A percentile compares a stretch with the other conserved stretches of the same genome.
These are phyloP conservation scores for Ceratocystiopsis minuta DNA, from an alignment of 2,329 filamentous ascomycete genomes.

Conservation along the genomic window DNA sequence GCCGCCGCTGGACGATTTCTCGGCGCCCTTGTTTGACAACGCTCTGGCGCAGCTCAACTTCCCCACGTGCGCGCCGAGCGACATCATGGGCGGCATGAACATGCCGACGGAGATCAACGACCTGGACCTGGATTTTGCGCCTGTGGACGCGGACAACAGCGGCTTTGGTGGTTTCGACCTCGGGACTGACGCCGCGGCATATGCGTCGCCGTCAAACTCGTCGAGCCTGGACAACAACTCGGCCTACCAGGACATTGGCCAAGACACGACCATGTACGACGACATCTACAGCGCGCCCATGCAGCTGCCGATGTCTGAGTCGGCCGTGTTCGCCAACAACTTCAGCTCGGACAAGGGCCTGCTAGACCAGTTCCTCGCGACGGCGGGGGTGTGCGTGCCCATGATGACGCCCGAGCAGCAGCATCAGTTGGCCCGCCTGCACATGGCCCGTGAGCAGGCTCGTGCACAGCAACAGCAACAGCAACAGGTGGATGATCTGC, in stretches of 20 bases:
- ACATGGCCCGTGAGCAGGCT: conserved; percentile 5
- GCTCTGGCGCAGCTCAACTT: conserved; percentile 27
- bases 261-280: conserved; percentile 43
- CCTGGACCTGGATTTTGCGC: conserved; percentile 16
- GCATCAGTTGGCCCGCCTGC: conserved; percentile 20
- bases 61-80: conserved; percentile 13
- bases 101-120: conserved; percentile 22
- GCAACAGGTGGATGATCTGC: conserved; percentile 5
- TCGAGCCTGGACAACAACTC: conserved; percentile 29
- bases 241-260: conserved; percentile 39
- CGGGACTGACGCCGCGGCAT: conserved; percentile 26
- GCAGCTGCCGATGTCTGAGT: conserved; percentile 35
- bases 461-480: conserved; percentile 4
- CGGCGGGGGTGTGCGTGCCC: conserved; percentile 23
- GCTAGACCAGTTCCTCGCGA: conserved; percentile 23
- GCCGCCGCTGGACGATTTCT: conserved; percentile 31
- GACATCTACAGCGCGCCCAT: conserved; percentile 43
- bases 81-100: conserved; percentile 15
- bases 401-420: conserved; percentile 6
- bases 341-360: conserved; percentile 21
- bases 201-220: conserved; percentile 30
- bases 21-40: conserved; percentile 16
- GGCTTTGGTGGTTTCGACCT: no score
- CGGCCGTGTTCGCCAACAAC: conserved; percentile 1
- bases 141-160: conserved; percentile 16